Conservation (phyloP, 139 green algal species). For the Chlamydomonas urium region DNA sequence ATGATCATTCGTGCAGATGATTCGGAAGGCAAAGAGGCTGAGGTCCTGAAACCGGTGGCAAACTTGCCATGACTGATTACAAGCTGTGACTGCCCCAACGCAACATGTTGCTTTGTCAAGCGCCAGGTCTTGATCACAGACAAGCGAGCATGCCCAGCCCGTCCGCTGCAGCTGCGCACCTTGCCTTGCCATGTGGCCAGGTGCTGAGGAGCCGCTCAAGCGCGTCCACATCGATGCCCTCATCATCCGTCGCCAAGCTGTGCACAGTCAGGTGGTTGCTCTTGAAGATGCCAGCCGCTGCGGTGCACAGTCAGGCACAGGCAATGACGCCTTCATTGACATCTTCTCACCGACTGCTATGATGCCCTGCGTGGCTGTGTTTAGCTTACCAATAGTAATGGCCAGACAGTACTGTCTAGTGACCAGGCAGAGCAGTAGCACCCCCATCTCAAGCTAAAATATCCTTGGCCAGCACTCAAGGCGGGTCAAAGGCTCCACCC, state of each 20-base stretch:
- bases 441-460: not conserved
- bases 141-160: no score
- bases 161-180: no score
- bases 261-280: slow-evolving; percentile 21
- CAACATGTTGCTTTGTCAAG: no score
- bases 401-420: not conserved
- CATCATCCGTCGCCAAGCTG: slow-evolving; percentile 28
- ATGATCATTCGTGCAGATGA: no score
- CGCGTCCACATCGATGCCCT: not conserved
- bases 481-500: not conserved
- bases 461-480: no score
- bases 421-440: not conserved
- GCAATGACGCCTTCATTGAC: not conserved
- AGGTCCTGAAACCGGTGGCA: no score
- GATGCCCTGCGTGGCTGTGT: not conserved
- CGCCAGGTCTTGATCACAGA: no score
- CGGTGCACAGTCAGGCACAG: not conserved
- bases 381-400: not conserved
- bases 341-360: not conserved
- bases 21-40: no score
- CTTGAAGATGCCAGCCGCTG: slow-evolving; percentile 3
- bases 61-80: no score
- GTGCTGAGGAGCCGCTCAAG: not conserved
- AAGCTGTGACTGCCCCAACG: no score
- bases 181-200: not conserved